A percentile compares a stretch with the other conserved stretches of the same genome.
These are phyloP conservation scores for Clavispora fructus DNA, from an alignment of 805 yeast genomes.

Conservation along the genomic window DNA sequence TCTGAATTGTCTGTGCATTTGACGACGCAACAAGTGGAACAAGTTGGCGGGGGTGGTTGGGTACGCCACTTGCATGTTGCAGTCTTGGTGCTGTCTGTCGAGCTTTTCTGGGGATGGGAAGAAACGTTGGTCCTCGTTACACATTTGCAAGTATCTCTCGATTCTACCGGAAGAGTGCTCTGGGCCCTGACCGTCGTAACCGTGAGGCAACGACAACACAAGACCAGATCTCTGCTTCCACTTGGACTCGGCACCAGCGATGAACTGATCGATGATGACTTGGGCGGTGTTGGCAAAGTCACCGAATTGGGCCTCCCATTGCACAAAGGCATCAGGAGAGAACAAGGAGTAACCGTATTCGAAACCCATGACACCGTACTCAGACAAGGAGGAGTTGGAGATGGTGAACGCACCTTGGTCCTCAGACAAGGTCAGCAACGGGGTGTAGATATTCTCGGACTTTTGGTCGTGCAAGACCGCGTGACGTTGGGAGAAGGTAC, in stretches of 20 bases:
- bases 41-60: conserved; percentile 96
- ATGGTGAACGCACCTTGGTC: conserved; percentile 84
- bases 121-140: conserved; percentile 91
- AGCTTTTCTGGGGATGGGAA: conserved; percentile 90
- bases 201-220: conserved; percentile 94
- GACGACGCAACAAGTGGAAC: conserved; percentile 97
- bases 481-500: conserved; percentile 99
- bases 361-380: conserved; percentile 98
- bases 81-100: conserved; percentile 97
- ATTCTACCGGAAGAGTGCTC: conserved; percentile 98
- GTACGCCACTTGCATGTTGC: conserved; percentile 96
- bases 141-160: conserved; percentile 92
- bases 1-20: conserved; percentile 98
- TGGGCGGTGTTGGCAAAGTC: conserved; percentile 99
- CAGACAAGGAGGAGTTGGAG: conserved; percentile 93
- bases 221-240: conserved; percentile 99
- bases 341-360: conserved; percentile 98
- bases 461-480: conserved; percentile 96
- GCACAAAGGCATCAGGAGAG: conserved; percentile 92
- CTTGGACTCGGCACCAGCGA: conserved; percentile 94
- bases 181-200: conserved; percentile 99
- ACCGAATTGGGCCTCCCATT: conserved; percentile 99
- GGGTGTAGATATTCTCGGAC: conserved; percentile 76
- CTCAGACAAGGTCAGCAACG: conserved; percentile 73
- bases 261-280: conserved; percentile 93